Evolutionary conservation across 768 basidiomycete species (phyloP).

Genomic region (Auricularia heimuer): DNA sequence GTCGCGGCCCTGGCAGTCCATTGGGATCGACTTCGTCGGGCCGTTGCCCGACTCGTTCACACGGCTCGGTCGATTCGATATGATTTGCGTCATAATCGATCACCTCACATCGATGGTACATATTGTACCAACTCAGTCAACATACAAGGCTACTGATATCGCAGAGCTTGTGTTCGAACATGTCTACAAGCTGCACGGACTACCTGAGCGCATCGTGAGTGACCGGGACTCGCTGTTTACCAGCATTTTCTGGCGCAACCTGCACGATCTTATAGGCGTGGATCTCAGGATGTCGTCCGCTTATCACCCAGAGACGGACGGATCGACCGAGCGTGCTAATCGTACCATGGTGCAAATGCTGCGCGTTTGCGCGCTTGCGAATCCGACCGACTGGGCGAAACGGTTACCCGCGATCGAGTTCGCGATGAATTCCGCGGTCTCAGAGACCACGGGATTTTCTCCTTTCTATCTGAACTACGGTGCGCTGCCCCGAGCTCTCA

Average conservation of each 20-base stretch:
- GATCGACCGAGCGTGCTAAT: constrained; percentile 24
- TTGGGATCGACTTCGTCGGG: constrained; percentile 21
- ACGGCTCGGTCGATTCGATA: constrained; percentile 14
- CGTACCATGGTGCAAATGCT: too few relatives aligned
- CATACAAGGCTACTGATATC: constrained; percentile 24
- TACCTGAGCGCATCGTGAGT: constrained; percentile 29
- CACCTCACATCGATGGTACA: constrained; percentile 16
- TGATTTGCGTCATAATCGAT: constrained; percentile 18
- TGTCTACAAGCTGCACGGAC: constrained; percentile 29
- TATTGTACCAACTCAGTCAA: constrained; percentile 20
- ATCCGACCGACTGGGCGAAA: too few relatives aligned
- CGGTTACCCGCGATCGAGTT: too few relatives aligned
- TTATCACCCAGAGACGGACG: constrained; percentile 36
- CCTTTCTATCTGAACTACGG: too few relatives aligned
- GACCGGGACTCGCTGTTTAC: constrained; percentile 35
- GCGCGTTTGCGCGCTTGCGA: too few relatives aligned
- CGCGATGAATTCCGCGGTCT: too few relatives aligned
- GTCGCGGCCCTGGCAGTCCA: constrained; percentile 16
- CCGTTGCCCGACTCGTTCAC: constrained; percentile 17
- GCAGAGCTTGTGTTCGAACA: constrained; percentile 26
- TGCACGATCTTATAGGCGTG: constrained; percentile 22
- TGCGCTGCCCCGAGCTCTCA: too few relatives aligned
- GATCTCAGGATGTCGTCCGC: constrained; percentile 28
- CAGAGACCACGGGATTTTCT: too few relatives aligned
- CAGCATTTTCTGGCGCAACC: constrained; percentile 29